phyloP scores from a whole-genome alignment of 2,329 filamentous ascomycete species.

The Alternaria brassicicola region DNA sequence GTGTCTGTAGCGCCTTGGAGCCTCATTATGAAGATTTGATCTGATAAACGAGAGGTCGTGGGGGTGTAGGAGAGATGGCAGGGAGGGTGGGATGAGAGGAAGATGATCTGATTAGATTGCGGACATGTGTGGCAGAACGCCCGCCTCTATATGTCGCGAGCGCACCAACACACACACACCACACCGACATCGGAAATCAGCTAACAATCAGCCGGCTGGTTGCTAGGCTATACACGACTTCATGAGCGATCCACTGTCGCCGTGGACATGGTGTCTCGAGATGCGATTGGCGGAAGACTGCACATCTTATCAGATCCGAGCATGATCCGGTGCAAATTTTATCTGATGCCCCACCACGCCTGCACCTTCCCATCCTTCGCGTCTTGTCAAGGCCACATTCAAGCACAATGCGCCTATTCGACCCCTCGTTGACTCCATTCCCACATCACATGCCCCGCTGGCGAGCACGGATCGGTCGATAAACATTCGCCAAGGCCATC shows the following conservation, averaged over 20 bases:
- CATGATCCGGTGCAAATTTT: conserved; percentile 14
- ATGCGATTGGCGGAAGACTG: not conserved
- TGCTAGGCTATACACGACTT: not conserved
- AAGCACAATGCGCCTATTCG: not conserved
- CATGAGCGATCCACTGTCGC: conserved; percentile 10
- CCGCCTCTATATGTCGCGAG: conserved; percentile 13
- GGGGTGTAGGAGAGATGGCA: conserved; percentile 5
- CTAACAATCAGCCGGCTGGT: conserved; percentile 5
- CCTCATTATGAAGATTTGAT: conserved; percentile 36
- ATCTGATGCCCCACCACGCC: conserved; percentile 13
- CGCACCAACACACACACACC: not conserved
- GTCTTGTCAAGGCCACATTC: not conserved
- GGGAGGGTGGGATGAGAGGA: not conserved
- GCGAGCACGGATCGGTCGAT: not conserved
- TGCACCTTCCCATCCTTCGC: not conserved
- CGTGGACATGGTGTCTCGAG: not conserved
- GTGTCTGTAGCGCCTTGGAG: conserved; percentile 34
- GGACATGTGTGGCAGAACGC: not conserved
- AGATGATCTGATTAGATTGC: conserved; percentile 49
- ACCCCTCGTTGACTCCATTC: not conserved
- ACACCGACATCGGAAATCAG: conserved; percentile 24
- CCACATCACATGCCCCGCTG: not conserved
- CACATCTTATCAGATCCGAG: conserved; percentile 16
- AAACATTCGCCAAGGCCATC: not conserved
- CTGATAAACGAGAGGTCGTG: conserved; percentile 15